Base-by-base conservation (phyloP, 1,139 yeast species). In the Candida sojae region DNA sequence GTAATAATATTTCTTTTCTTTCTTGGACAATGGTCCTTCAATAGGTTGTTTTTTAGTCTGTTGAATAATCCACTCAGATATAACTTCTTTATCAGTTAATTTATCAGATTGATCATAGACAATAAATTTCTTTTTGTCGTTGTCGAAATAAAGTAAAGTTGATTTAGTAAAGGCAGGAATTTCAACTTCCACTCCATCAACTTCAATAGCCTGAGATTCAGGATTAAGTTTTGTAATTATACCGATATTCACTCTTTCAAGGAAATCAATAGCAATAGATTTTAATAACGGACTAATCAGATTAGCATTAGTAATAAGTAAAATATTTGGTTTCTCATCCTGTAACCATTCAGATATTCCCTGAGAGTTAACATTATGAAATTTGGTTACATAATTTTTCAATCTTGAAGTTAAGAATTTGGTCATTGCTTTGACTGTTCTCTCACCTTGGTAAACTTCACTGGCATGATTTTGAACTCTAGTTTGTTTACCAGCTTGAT, bases 211-310 rank as follows among this genome's bases (percentile, higher is more conserved):
- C n/a, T 46, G 51, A 10, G 57, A 51, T 3, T 63, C 67, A 11
- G 58, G 61, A 13, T 64, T 50, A 6, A 49, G 45, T 21, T 52
- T 51, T 13, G 57, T 54, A n/a, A 66, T 52, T 59, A 63, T 54
- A 4, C 68, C 75, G 51, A 75, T 66, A 34, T 64, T 63, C 25
- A 66, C 60, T 0, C 60, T 48, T 5, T 57, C 64, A 34, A 86
- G 64, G 64, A 83, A 88, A 60, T 92, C 97, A 47, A 88, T 76
- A 4, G 96, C 93, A 55, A 92, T 69, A 1, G 89, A 73, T 64
- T 88, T 89, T 62, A 80, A 77, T 51, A 86, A 64, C 0, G 93
- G 83, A 12, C 92, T 80, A 5, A 84, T 68, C 41, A 68, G 67
- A 13, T 66, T 70, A 44, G 74, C 71, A 43, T 74, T 71, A 1